These are phyloP conservation scores for Calocybe indica DNA, from an alignment of 768 basidiomycete genomes.

Conservation along the genomic window DNA sequence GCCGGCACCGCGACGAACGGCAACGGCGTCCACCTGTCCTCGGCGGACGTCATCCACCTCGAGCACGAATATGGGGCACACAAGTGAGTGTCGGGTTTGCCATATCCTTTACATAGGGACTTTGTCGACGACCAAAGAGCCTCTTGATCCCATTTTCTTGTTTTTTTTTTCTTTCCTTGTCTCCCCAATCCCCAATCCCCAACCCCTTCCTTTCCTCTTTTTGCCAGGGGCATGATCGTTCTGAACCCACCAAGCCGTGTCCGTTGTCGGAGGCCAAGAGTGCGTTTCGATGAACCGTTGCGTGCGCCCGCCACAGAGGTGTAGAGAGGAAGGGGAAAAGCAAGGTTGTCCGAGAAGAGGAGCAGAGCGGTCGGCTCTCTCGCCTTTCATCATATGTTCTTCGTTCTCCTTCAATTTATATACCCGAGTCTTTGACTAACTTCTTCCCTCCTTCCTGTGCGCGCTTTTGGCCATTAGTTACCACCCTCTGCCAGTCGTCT, in stretches of 20 bases:
- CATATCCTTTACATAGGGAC: constrained; percentile 11
- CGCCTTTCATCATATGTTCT: constrained; percentile 10
- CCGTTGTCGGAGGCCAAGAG: too few species aligned
- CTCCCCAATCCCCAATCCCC: constrained; percentile 18
- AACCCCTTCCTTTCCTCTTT: neutral
- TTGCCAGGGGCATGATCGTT: too few species aligned
- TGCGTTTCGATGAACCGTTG: too few species aligned
- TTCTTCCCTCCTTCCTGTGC: constrained; percentile 25
- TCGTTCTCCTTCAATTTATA: constrained; percentile 16
- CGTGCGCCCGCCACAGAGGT: neutral
- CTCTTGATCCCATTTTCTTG: too few species aligned
- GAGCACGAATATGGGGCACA: constrained; percentile 84
- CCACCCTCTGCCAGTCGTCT: constrained; percentile 92
- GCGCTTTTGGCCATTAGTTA: constrained; percentile 65
- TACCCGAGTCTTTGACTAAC: constrained; percentile 12
- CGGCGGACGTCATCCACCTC: constrained; percentile 69
- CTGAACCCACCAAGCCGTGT: too few species aligned
- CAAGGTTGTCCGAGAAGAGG: neutral
- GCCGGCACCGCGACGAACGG: constrained; percentile 2
- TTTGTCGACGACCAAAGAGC: constrained; percentile 17
- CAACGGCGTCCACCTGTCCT: constrained; percentile 32
- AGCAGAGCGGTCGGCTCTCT: neutral
- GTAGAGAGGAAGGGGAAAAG: constrained; percentile 8
- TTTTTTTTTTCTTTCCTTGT: neutral
- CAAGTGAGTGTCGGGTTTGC: constrained; percentile 58